A percentile compares a stretch with the other conserved stretches of the same genome.
These are phyloP conservation scores for Aquilaria agallochum DNA, from an alignment of 441 rosid species.

Conservation along the genomic window DNA sequence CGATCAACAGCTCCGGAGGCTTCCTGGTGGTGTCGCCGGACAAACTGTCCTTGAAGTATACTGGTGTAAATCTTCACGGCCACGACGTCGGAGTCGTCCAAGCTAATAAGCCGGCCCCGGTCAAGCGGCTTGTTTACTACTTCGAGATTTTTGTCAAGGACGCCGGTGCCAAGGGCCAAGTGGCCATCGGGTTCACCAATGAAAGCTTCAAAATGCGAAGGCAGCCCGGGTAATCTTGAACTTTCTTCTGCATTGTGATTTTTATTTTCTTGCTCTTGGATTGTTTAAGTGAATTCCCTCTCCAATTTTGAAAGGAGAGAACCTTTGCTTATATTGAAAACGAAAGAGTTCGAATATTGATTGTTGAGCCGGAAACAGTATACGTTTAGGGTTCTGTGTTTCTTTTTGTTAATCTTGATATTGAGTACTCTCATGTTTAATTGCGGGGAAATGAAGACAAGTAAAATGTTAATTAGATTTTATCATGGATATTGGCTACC, in stretches of 20 bases:
- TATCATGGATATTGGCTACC: too few species aligned
- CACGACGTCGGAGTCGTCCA: constrained; percentile 86
- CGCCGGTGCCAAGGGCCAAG: constrained; percentile 70
- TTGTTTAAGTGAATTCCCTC: background rate
- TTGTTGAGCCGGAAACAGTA: too few species aligned
- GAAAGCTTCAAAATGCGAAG: constrained; percentile 73
- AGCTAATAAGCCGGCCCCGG: constrained; percentile 73
- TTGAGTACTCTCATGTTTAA: too few species aligned
- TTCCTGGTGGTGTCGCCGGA: constrained; percentile 67
- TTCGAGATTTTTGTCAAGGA: constrained; percentile 81
- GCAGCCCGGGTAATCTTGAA: constrained; percentile 60
- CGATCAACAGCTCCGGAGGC: constrained; percentile 76
- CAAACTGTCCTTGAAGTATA: constrained; percentile 71
- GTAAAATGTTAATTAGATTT: too few species aligned
- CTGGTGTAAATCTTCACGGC: constrained; percentile 50
- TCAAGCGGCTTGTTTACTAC: constrained; percentile 60
- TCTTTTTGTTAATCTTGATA: too few species aligned
- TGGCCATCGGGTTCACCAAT: constrained; percentile 80
- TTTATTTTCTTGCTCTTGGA: background rate
- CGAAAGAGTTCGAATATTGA: too few species aligned
- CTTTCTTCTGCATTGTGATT: background rate
- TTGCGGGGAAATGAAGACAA: too few species aligned
- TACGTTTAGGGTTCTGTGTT: too few species aligned
- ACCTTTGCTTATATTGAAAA: too few species aligned
- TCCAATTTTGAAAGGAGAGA: too few species aligned